Evolutionary conservation across 331 rosid species (phyloP), one percentile per base, ranked within the genome.

Genomic region (Stylosanthes scabra): DNA sequence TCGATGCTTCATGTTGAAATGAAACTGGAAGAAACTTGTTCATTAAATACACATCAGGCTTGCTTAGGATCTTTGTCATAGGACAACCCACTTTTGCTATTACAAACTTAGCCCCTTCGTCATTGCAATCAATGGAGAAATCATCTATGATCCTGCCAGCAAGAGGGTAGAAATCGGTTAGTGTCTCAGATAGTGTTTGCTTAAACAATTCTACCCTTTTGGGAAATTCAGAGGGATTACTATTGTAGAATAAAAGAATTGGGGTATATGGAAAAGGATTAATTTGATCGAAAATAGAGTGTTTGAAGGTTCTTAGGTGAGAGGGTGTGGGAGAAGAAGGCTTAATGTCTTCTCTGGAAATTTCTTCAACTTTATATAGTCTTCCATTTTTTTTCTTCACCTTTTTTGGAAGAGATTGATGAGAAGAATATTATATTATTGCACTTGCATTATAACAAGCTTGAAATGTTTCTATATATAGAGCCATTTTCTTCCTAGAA

Each of bases 241-340:
- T 45, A 51, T 47, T 11, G 51, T 81, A 90, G 51, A 78, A 90
- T 27, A 86, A 82, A 79, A 82, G 60, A 0, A 83, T 60, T 2
- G 93, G 88, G 60, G 83, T 81, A 78, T 88, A 84, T 9, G 88
- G 77, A 6, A 83, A 40, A 52, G 85, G 88, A 59, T 85, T 74
- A n/a, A 90, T 82, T 3, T 88, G 93, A 59, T 88, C 96, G 42
- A 90, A 75, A 64, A 86, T 68, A 46, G 86, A 84, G 10, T 84
- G 87, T 29, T 86, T 84, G 65, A 80, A 80, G 66, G 39, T 39
- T 84, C 62, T 83, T 8, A 78, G 78, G 64, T 87, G 74, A 14
- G 79, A 37, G 44, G 84, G 87, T 57, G 86, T 80, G 55, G 86
- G 81, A 44, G 74, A 71, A 16, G 86, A 88, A 50, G 96, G 91